Base-by-base conservation (phyloP, 2,329 filamentous ascomycete species). In the Didymella pinodella region DNA sequence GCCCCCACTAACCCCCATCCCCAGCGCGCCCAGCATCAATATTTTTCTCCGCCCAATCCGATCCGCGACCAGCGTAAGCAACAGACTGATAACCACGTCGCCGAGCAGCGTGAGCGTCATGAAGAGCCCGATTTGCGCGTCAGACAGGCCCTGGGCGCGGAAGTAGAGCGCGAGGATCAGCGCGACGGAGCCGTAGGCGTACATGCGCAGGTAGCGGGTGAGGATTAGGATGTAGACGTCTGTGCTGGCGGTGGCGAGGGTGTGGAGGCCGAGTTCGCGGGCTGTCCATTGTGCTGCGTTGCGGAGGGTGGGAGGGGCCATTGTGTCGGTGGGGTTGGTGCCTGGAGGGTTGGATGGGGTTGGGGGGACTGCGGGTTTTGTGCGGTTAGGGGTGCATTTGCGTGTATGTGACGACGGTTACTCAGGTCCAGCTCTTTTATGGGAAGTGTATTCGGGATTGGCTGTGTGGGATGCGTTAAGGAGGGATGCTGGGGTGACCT, bases 41-140 rank as follows among this genome's bases (percentile, higher is more conserved):
- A 18, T 18, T 18, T 18, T 18, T 18, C 18, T 18, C 18, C 18
- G 18, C 18, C 18, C 77, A 14, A 78, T 57, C 1, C 54, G 50
- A 54, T 79, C 77, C 6, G 77, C 76, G 16, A 77, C 59, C 0
- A 78, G 67, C 6, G 77, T 78, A 0, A 79, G 74, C 7, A 77
- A 51, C 7, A 78, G 65, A 36, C 70, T 74, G 11, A 79, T 61
- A 2, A 72, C 40, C 0, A 78, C 75, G 58, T 79, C 77, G 2
- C 77, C 77, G 1, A 78, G 65, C 16, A 78, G 59, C 0, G 77
- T 79, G 46, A 78, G 60, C 1, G 77, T 78, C 75, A 78, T 78
- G 62, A 79, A 79, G 3, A 78, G 57, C 0, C 77, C 77, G 45
- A 78, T 78, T 10, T 71, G 66, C 38, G 63, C 66, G 36, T 79